Base-by-base conservation (phyloP, 139 green algal species). In the Pycnococcus provasolii region DNA sequence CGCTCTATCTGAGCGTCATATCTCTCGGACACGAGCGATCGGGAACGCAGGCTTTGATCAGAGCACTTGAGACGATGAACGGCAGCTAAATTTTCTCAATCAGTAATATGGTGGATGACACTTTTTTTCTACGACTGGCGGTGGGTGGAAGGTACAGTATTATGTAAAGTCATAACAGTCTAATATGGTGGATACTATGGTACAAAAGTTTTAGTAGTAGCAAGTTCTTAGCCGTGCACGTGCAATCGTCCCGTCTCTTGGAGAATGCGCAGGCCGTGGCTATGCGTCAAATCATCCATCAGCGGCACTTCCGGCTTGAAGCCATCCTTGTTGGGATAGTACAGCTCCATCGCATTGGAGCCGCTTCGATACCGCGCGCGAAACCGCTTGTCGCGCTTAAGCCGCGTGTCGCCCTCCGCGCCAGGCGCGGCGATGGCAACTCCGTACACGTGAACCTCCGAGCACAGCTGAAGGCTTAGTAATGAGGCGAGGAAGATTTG, bases 61-160 rank as follows among this genome's bases (percentile, higher is more conserved):
- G 71, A 13, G 70, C 70, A 8, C 62, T 76, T 4, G 70, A 76
- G 54, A 47, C 51, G n/a, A 3, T 76, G 11, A 76, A 76, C 26
- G 65, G 71, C 64, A 57, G 26, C 26, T 26, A 26, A 26, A 26
- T 26, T 26, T 26, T 26, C 26, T 26, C 26, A 26, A 26, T 26
- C 26, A 26, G 26, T 26, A 26, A 26, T 26, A 26, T 26, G 26
- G 26, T 26, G 26, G 26, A 26, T 26, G 26, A 26, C 26, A 26
- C 26, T 26, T 26, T 26, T 26, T 26, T 26, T 26, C 26, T 26
- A 26, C 26, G 26, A 26, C 26, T 26, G 26, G 26, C 26, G 26
- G 26, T 26, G 26, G 26, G 26, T 26, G 26, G 26, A 26, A 26
- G 26, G 26, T 26, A 26, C 26, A 26, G 26, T 26, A 26, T 26